Evolutionary conservation across 2,329 filamentous ascomycete genomes (phyloP), one percentile per base, ranked within the genome.

Genomic region (Aspergillus sp.): DNA sequence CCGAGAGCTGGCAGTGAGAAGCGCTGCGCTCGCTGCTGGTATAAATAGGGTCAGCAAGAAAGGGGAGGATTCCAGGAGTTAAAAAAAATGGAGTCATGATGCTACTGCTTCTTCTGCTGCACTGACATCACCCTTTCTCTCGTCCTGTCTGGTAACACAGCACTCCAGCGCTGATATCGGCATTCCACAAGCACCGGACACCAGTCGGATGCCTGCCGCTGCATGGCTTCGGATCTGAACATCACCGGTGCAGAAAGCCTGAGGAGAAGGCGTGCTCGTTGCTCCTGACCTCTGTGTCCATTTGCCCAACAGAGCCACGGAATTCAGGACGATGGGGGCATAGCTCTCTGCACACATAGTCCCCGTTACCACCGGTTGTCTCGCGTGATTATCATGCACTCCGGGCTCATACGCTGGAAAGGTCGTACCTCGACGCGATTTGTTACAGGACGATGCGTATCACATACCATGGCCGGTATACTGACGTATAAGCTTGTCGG

Each of bases 51-150:
- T 16, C 48, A 44, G 51, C 16, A 25, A 48, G 45, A 29, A 50
- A 48, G 29, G 48, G 36, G 44, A 57, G 45, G 45, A 52, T 52
- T 38, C 45, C 43, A 23, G 52, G 43, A 14, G 10, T 31, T 23
- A 50, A 31, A 32, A 29, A 42, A 42, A 42, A 42, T 19, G 40
- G 16, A 13, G 34, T 38, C 14, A n/a, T 38, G 34, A 16, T 38
- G 34, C 6, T 38, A 13, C 34, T 38, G 16, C 40, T 49, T n/a
- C 29, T 48, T 47, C 29, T 44, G 45, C 49, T 44, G 48, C 45
- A 29, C 31, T 61, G 54, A 58, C 53, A 61, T 61, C 59, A 58
- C 50, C 49, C 48, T 56, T 42, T n/a, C 34, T 38, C 4, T 3
- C n/a, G n/a, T n/a, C n/a, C 46, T 52, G 17, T 43, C 47, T 45